These are phyloP conservation scores for Tulasnella sp. DNA, from an alignment of 768 basidiomycete genomes.

Conservation along the genomic window DNA sequence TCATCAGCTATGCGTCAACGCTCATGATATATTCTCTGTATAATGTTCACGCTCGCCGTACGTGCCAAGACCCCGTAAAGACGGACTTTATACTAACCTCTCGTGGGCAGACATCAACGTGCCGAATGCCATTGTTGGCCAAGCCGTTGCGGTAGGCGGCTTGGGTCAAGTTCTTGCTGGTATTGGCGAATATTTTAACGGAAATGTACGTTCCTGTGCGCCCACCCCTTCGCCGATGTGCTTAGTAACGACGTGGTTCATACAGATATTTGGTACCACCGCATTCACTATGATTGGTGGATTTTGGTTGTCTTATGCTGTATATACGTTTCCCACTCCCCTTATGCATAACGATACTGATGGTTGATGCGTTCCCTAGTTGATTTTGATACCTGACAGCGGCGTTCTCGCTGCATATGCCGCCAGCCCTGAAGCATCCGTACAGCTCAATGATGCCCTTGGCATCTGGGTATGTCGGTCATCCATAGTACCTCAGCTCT, in stretches of 20 bases:
- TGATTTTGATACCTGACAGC: background rate
- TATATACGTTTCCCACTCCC: background rate
- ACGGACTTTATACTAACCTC: background rate
- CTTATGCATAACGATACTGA: background rate
- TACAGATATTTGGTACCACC: background rate
- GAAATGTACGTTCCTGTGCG: background rate
- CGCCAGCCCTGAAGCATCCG: background rate
- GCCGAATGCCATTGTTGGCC: conserved; percentile 69
- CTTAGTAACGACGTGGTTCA: background rate
- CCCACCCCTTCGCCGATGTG: background rate
- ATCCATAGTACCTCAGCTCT: background rate
- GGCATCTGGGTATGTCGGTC: conserved; percentile 39
- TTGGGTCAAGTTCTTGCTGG: conserved; percentile 78
- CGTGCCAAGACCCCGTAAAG: background rate
- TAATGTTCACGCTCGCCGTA: conserved; percentile 33
- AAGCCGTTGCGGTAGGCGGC: conserved; percentile 77
- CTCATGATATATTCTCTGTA: conserved; percentile 67
- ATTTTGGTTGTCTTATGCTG: conserved; percentile 11
- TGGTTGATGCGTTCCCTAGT: background rate
- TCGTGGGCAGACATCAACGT: background rate
- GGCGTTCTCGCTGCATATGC: conserved; percentile 40
- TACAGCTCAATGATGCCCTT: conserved; percentile 37
- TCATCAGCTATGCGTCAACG: conserved; percentile 74
- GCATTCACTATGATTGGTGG: conserved; percentile 13
- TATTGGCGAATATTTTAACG: conserved; percentile 58